Evolutionary conservation across 2,329 filamentous ascomycete genomes (phyloP), one percentile per base, ranked within the genome.

Genomic region (Cytospora leucostoma): DNA sequence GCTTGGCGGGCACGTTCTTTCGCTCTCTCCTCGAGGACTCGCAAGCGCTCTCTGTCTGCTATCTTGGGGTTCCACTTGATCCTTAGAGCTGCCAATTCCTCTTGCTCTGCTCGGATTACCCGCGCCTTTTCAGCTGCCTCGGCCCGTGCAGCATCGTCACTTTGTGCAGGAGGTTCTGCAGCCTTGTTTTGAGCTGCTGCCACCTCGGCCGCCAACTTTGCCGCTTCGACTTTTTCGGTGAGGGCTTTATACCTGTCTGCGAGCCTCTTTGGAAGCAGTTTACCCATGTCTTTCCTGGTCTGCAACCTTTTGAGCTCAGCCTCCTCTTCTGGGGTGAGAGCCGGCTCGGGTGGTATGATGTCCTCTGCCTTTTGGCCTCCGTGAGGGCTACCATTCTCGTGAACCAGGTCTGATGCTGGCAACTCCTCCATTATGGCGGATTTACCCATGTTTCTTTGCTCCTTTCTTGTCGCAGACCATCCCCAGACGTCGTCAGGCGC

Each of bases 301-400:
- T 64, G 64, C 27, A 66, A 19, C 15, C 53, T 64, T 53, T 76
- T 75, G 2, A 74, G 70, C 59, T 75, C 74, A 3, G 71, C 73
- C 17, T 74, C 74, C 52, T 67, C 70, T 27, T 72, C 70, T 5
- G 53, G 44, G 33, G 50, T 65, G 51, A 40, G 60, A 62, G 58
- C 33, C 50, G 63, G 44, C 34, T 66, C 66, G 33, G 64, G 63
- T 6, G 27, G 44, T 10, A 40, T 37, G 37, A 13, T 21, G 40
- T 64, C 32, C n/a, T 21, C 47, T 27, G 44, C 7, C 4, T 7
- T 49, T 4, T 58, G 33, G 27, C 37, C 50, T n/a, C 12, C 33
- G 1, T 64, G 47, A 7, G 44, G 34, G 4, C 34, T 33, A n/a
- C 37, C 56, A 13, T 67, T 67, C 4, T 65, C 65, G 6, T 33